Percentiles rank a stretch among this genome's conserved stretches.
Evolutionary conservation across 495 filamentous ascomycete genomes (phyloP).

Genomic region (Tuber aestivum): DNA sequence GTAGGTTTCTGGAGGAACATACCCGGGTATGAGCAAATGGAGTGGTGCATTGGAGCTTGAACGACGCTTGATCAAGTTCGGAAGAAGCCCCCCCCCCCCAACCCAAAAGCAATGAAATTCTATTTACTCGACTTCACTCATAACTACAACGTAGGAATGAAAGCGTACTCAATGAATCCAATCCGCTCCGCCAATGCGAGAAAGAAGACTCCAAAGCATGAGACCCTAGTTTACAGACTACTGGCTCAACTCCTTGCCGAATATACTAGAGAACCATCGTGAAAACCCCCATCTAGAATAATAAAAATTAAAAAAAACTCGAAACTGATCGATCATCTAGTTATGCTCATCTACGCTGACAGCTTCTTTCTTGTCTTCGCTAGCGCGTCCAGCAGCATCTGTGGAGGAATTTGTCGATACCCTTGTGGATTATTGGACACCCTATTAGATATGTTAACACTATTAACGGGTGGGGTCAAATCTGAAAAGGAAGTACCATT

Average conservation of each 20-base stretch:
- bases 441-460: constrained; percentile 21
- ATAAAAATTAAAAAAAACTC: not conserved
- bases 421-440: constrained; percentile 90
- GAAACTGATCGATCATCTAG: not conserved
- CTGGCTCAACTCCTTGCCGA: not conserved
- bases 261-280: not conserved
- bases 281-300: not conserved
- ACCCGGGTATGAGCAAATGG: not conserved
- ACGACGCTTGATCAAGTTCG: not conserved
- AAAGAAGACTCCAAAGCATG: not conserved
- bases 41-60: not conserved
- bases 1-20: not conserved
- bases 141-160: not conserved
- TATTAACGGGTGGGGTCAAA: not conserved
- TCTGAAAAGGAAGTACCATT: constrained; percentile 56
- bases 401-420: constrained; percentile 82
- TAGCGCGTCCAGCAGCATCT: constrained; percentile 68
- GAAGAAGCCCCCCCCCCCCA: not conserved
- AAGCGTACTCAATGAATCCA: not conserved
- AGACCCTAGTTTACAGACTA: constrained; percentile 3
- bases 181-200: not conserved
- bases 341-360: not conserved
- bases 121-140: constrained; percentile 2
- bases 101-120: not conserved
- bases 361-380: constrained; percentile 49